Evolutionary conservation across 352 stramenopile species (phyloP).

Genomic region (Lagenidium giganteum): DNA sequence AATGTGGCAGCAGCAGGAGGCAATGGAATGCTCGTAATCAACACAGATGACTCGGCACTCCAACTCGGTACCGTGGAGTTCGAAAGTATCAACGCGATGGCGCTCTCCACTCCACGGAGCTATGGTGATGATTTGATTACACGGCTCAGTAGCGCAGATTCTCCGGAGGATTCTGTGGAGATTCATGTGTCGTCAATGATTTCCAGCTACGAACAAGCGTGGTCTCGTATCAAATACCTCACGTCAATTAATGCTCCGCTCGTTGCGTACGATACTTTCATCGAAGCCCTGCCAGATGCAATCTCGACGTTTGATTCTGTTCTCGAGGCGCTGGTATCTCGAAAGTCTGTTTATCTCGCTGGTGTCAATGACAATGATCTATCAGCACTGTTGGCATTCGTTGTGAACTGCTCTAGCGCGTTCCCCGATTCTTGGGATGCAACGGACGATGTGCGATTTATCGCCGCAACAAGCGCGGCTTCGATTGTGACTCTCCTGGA

Average conservation of each 20-base stretch:
- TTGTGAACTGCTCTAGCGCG: background rate
- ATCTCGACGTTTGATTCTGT: background rate
- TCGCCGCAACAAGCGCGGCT: constrained; percentile 1
- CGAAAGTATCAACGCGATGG: constrained; percentile 3
- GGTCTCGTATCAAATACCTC: constrained; percentile 7
- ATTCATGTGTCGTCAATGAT: background rate
- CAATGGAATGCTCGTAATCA: constrained; percentile 10
- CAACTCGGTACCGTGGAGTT: constrained; percentile 11
- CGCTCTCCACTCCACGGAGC: constrained; percentile 1
- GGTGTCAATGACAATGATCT: too few relatives aligned
- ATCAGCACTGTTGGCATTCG: too few relatives aligned
- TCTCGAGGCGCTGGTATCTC: background rate
- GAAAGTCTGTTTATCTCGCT: too few relatives aligned
- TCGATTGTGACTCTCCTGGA: background rate
- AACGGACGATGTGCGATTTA: constrained; percentile 3
- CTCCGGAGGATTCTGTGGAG: background rate
- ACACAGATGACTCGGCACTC: constrained; percentile 10
- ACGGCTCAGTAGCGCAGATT: background rate
- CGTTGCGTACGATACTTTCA: constrained; percentile 10
- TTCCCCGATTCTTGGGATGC: constrained; percentile 7
- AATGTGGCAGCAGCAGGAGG: constrained; percentile 6
- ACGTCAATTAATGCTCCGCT: constrained; percentile 8
- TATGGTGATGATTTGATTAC: constrained; percentile 3
- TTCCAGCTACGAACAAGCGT: constrained; percentile 1
- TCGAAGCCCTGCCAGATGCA: background rate